Base-by-base conservation (phyloP, 2,329 filamentous ascomycete genomes). In the Juglanconis oblonga region DNA sequence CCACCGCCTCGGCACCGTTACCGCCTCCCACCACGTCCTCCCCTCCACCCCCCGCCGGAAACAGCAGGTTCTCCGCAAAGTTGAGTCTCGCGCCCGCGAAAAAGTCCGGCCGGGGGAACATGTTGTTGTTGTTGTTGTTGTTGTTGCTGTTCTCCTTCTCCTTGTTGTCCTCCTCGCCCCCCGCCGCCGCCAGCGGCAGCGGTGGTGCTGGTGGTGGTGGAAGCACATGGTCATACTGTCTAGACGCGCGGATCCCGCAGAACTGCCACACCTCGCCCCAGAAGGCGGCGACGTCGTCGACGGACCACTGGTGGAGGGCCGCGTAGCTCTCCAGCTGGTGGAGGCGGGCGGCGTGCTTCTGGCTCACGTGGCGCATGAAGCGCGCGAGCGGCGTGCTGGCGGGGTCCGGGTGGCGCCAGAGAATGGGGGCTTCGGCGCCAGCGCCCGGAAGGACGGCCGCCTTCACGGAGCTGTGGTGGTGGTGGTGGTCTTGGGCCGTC, bases 31-130 rank as follows among this genome's bases (percentile, higher is more conserved):
- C n/a, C n/a, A n/a, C n/a, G n/a, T 7, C 5, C 5, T 7, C 4
- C 17, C 24, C 13, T 14, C 29, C 31, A 7, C 2, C 35, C 33
- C 83, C 77, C 53, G 79, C 80, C 3, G 94, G 94, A 72, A 88
- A 97, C 3, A 99, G 85, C 57, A 98, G 80, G 72, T 99, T 99
- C 77, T 98, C 91, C 32, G 94, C 93, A 72, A 97, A 98, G 74
- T 98, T 99, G 65, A 98, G 80, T 60, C 80, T 86, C 13, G 90
- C 84, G 9, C 88, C 88, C 59, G 86, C 74, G 73, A 97, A 98
- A 79, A 97, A 98, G 62, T 87, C 79, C 7, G 94, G 93, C 31
- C 92, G 87, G 31, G 94, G 94, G 68, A 92, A 98, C 82, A 98
- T 90, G 51, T n/a, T n/a, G n/a, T n/a, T n/a, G n/a, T n/a, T n/a